Evolutionary conservation across 306 rosid genomes (phyloP).

Genomic region (Calophaca sinica): DNA sequence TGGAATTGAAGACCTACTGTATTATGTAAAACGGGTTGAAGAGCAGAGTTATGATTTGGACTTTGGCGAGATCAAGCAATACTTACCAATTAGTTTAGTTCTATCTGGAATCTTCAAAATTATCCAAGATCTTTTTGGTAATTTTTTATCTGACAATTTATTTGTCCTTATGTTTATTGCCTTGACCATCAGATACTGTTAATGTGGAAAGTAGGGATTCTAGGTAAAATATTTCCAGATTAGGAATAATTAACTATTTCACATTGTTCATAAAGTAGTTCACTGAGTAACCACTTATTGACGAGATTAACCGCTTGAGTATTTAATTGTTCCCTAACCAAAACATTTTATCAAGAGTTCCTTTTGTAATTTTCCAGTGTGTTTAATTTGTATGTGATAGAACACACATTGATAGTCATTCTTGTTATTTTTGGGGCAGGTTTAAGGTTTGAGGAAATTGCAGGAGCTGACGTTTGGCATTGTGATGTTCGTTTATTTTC

Average conservation of each 20-base stretch:
- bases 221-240: constrained; percentile 3
- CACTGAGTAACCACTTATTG: background rate
- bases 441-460: constrained; percentile 82
- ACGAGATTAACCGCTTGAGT: constrained; percentile 1
- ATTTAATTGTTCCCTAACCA: constrained; percentile 18
- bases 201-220: constrained; percentile 23
- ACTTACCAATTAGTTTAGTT: constrained; percentile 87
- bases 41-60: constrained; percentile 74
- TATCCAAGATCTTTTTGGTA: constrained; percentile 93
- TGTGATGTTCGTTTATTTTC: constrained; percentile 77
- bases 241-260: constrained; percentile 29
- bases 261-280: constrained; percentile 15
- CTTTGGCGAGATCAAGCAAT: constrained; percentile 84
- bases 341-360: background rate
- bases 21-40: constrained; percentile 79
- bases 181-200: constrained; percentile 16
- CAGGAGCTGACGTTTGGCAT: constrained; percentile 89
- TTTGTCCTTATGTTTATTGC: constrained; percentile 34
- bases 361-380: background rate
- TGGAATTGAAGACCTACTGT: constrained; percentile 85
- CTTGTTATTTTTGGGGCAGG: constrained; percentile 58
- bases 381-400: constrained; percentile 14
- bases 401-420: constrained; percentile 26
- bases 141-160: constrained; percentile 40
- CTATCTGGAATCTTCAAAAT: constrained; percentile 90